Percentiles rank a stretch among this genome's conserved stretches.
Evolutionary conservation across 306 rosid species (phyloP).

Genomic region (Macrotyloma uniflorum): DNA sequence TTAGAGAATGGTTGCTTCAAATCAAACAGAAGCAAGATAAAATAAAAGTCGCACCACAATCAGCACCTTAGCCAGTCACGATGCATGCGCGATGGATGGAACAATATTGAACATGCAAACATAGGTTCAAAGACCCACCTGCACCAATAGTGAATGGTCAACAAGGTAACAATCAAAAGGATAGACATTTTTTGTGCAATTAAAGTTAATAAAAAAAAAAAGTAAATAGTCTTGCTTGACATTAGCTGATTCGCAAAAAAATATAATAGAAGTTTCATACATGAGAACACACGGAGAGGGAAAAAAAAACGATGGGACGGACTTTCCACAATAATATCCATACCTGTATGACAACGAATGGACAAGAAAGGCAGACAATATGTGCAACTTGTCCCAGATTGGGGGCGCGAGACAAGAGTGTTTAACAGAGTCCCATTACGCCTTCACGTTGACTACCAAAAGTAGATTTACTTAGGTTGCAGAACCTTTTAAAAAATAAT

Average conservation of each 20-base stretch:
- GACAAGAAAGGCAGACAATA: conserved; percentile 36
- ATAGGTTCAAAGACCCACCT: conserved; percentile 53
- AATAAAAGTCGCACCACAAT: conserved; percentile 16
- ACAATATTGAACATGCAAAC: conserved; percentile 49
- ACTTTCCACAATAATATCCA: conserved; percentile 31
- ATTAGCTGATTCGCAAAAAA: conserved; percentile 23
- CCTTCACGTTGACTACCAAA: conserved; percentile 39
- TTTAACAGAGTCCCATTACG: conserved; percentile 36
- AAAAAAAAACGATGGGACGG: background rate
- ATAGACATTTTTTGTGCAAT: conserved; percentile 28
- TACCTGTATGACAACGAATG: conserved; percentile 28
- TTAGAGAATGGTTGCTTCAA: conserved; percentile 15
- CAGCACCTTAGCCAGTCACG: conserved; percentile 20
- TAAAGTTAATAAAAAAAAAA: conserved; percentile 17
- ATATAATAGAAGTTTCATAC: background rate
- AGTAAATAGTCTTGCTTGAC: conserved; percentile 19
- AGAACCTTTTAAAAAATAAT: background rate
- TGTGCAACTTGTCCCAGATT: conserved; percentile 35
- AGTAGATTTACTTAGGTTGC: conserved; percentile 36
- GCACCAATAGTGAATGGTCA: conserved; percentile 41
- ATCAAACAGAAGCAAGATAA: conserved; percentile 28
- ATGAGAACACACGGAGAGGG: background rate
- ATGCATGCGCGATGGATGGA: conserved; percentile 14
- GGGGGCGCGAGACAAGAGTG: conserved; percentile 32
- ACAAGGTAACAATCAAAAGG: conserved; percentile 47